Percentiles rank a stretch among this genome's conserved stretches.
Conservation (phyloP, 352 stramenopile genomes). For the Pythium chondricola region DNA sequence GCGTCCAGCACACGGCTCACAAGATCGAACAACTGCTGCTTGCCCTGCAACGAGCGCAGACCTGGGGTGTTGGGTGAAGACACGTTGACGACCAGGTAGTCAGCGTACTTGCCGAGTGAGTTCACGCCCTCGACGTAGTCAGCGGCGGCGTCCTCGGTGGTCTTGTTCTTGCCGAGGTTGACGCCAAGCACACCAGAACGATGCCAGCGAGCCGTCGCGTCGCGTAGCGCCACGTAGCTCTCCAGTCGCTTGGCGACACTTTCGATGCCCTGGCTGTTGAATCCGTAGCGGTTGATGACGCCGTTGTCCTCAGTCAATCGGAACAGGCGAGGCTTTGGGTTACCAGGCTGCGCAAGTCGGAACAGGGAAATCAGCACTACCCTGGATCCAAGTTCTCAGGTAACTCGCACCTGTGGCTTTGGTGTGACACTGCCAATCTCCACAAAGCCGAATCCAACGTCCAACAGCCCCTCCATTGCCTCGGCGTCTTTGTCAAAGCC, state of each 20-base stretch:
- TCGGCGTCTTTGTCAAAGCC: slow-evolving; percentile 98
- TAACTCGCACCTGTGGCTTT: slow-evolving; percentile 80
- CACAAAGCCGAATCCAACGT: slow-evolving; percentile 38
- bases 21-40: slow-evolving; percentile 75
- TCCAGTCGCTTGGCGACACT: slow-evolving; percentile 67
- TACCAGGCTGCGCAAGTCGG: slow-evolving; percentile 66
- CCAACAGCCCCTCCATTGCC: slow-evolving; percentile 90
- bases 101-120: slow-evolving; percentile 88
- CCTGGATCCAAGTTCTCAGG: too few relatives aligned
- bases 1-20: slow-evolving; percentile 63
- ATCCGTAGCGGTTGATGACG: slow-evolving; percentile 98
- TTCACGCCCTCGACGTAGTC: slow-evolving; percentile 92
- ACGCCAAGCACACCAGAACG: slow-evolving; percentile 89
- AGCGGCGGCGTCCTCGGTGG: slow-evolving; percentile 60
- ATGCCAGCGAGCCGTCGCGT: slow-evolving; percentile 24
- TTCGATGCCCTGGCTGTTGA: slow-evolving; percentile 93
- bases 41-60: slow-evolving; percentile 72
- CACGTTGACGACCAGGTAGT: slow-evolving; percentile 98
- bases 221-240: slow-evolving; percentile 40
- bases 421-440: slow-evolving; percentile 84
- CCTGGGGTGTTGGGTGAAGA: slow-evolving; percentile 95
- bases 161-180: slow-evolving; percentile 99
- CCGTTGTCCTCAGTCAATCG: slow-evolving; percentile 90
- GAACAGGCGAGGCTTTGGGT: slow-evolving; percentile 96
- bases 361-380: background rate